Conservation (phyloP, 2,329 filamentous ascomycete genomes). For the Byssochlamys sp. region DNA sequence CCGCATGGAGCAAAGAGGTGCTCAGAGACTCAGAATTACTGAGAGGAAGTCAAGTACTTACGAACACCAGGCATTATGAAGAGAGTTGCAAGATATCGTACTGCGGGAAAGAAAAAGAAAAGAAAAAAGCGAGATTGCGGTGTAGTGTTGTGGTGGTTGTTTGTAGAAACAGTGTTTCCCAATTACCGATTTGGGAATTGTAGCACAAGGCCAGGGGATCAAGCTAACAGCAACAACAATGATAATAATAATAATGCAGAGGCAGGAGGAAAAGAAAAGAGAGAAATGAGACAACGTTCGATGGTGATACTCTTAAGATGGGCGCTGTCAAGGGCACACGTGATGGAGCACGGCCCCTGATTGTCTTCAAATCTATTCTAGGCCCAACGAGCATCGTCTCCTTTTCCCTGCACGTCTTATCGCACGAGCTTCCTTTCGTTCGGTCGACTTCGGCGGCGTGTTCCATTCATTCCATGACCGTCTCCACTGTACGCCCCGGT, state of each 20-base stretch:
- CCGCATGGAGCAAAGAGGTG: background rate
- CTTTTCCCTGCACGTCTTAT: slow-evolving; percentile 1
- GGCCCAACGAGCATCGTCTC: background rate
- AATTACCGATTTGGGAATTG: background rate
- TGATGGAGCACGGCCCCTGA: slow-evolving; percentile 1
- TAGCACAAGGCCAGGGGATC: background rate
- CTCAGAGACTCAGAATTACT: background rate
- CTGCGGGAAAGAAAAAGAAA: background rate
- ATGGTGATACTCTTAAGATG: slow-evolving; percentile 1
- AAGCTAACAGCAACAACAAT: background rate
- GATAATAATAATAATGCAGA: background rate
- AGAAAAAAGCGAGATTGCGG: background rate
- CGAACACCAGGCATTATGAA: slow-evolving; percentile 26
- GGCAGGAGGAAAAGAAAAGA: background rate
- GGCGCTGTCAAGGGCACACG: background rate
- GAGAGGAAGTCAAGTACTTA: slow-evolving; percentile 12
- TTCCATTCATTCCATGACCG: background rate
- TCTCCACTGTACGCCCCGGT: background rate
- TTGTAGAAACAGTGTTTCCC: background rate
- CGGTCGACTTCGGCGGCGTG: background rate
- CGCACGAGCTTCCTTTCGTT: background rate
- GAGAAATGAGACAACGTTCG: slow-evolving; percentile 1
- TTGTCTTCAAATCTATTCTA: background rate
- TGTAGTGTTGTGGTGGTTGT: background rate
- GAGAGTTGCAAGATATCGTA: background rate